Conservation (phyloP, 129 eudicot species). For the Saposhnikovia divaricata region DNA sequence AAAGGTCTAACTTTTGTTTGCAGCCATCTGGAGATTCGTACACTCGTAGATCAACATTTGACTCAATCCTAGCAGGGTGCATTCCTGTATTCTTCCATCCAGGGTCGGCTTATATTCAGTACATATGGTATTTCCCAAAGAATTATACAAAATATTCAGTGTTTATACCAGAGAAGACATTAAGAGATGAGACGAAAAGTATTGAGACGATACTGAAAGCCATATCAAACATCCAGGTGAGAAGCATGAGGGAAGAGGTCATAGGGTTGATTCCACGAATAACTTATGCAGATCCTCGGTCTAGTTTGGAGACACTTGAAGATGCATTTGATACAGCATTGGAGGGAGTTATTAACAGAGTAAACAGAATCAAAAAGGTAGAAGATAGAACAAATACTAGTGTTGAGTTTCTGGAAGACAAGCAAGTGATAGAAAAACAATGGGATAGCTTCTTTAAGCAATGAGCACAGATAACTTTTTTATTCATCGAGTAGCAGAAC, state of each 20-base stretch:
- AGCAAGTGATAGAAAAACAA: neutral
- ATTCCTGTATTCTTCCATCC: constrained; percentile 59
- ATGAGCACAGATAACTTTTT: neutral
- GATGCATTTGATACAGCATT: neutral
- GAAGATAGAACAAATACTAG: neutral
- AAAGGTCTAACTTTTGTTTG: constrained; percentile 39
- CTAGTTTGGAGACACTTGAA: neutral
- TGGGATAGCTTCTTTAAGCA: neutral
- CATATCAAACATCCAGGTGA: constrained; percentile 27
- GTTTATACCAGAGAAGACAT: constrained; percentile 38
- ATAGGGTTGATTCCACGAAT: constrained; percentile 40
- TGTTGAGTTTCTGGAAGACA: neutral
- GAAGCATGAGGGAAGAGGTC: constrained; percentile 45
- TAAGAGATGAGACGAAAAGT: constrained; percentile 22
- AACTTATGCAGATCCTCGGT: constrained; percentile 35
- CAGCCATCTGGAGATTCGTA: constrained; percentile 57
- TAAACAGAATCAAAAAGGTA: neutral
- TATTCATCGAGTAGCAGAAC: neutral
- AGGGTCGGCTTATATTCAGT: constrained; percentile 45
- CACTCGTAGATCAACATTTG: constrained; percentile 51
- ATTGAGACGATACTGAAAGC: constrained; percentile 26
- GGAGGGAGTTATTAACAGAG: neutral
- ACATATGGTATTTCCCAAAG: constrained; percentile 45
- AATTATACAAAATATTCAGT: constrained; percentile 41
- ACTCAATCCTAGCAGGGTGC: constrained; percentile 59